Percentiles rank a stretch among this genome's conserved stretches.
Conservation (phyloP, 768 basidiomycete species). For the Holtermanniella nyarrowii region DNA sequence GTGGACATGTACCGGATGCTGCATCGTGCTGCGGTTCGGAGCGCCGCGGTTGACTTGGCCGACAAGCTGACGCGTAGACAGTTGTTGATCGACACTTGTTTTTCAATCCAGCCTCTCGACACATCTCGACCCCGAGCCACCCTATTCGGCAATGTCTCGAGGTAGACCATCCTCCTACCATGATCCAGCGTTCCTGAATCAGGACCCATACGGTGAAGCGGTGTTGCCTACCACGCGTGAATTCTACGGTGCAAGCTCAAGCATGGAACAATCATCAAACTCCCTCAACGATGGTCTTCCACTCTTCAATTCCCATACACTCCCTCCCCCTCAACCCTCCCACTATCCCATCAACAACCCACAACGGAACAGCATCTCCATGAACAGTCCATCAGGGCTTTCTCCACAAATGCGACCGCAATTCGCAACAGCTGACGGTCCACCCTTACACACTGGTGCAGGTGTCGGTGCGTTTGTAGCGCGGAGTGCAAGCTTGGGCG, state of each 20-base stretch:
- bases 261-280: too few relatives aligned
- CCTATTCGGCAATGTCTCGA: neutral
- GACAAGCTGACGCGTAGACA: too few relatives aligned
- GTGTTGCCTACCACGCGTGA: neutral
- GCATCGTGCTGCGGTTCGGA: too few relatives aligned
- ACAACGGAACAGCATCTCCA: neutral
- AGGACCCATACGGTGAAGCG: neutral
- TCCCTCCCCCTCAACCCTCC: neutral
- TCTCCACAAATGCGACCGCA: too few relatives aligned
- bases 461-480: conserved; percentile 17
- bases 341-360: too few relatives aligned
- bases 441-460: neutral
- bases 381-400: neutral
- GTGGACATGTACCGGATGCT: too few relatives aligned
- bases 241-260: neutral
- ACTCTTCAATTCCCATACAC: neutral
- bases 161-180: neutral
- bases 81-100: too few relatives aligned
- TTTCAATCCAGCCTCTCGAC: too few relatives aligned
- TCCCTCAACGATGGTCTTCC: neutral
- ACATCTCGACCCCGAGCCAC: neutral
- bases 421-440: neutral
- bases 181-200: neutral
- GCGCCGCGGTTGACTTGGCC: too few relatives aligned
- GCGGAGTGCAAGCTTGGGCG: conserved; percentile 30